Percentiles rank a stretch among this genome's conserved stretches.
phyloP scores from a whole-genome alignment of 495 filamentous ascomycete species.

The Penicillium antarcticum region DNA sequence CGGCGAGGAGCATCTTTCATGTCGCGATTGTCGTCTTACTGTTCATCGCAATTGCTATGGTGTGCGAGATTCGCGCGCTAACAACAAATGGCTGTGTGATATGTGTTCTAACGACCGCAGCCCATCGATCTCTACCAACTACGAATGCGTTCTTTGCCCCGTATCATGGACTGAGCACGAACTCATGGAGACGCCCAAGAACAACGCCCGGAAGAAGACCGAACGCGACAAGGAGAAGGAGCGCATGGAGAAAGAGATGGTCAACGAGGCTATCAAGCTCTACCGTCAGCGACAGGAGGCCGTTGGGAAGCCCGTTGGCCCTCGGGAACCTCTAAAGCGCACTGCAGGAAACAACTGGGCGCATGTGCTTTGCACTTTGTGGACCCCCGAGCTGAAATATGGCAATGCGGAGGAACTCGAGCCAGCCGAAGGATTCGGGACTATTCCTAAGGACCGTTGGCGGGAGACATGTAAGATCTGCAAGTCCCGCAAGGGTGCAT shows the following conservation, averaged over 20 bases:
- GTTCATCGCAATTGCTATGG: conserved; percentile 96
- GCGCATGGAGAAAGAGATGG: conserved; percentile 74
- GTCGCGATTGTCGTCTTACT: conserved; percentile 80
- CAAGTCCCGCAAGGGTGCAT: conserved; percentile 64
- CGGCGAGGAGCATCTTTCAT: conserved; percentile 71
- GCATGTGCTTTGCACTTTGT: conserved; percentile 90
- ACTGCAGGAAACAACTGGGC: conserved; percentile 97
- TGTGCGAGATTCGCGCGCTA: conserved; percentile 62
- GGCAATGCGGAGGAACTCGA: conserved; percentile 75
- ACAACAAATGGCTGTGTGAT: conserved; percentile 89
- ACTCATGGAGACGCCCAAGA: conserved; percentile 79
- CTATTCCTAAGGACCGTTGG: conserved; percentile 65
- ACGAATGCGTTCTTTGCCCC: conserved; percentile 90
- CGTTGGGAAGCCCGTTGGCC: conserved; percentile 72
- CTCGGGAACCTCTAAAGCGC: conserved; percentile 87
- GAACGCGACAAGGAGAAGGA: conserved; percentile 91
- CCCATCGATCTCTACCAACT: conserved; percentile 79
- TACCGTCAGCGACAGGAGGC: conserved; percentile 82
- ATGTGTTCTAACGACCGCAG: conserved; percentile 92
- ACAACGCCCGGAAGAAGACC: conserved; percentile 86
- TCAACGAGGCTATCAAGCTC: conserved; percentile 66
- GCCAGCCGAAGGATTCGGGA: conserved; percentile 81
- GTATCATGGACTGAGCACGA: conserved; percentile 70
- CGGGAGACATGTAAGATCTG: conserved; percentile 82
- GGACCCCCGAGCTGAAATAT: conserved; percentile 89